A percentile compares a stretch with the other conserved stretches of the same genome.
phyloP scores from a whole-genome alignment of 2,329 filamentous ascomycete genomes.

The Thelonectria blattea region DNA sequence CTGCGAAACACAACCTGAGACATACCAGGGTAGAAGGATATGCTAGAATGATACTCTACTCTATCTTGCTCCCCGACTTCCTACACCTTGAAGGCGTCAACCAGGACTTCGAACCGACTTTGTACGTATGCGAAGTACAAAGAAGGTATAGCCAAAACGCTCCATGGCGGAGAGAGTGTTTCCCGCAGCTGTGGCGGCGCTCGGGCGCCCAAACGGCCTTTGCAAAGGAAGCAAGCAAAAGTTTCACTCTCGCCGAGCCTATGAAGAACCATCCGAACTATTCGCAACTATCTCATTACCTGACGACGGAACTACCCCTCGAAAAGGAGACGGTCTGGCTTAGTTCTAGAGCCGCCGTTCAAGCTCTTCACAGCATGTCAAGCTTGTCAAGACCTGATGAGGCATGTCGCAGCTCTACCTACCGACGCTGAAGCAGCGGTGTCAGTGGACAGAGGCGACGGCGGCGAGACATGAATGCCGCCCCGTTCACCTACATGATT shows the following conservation, averaged over 20 bases:
- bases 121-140: too few species aligned
- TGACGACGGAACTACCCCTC: background rate
- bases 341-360: too few species aligned
- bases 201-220: background rate
- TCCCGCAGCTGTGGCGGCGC: background rate
- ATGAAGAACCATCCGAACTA: background rate
- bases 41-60: background rate
- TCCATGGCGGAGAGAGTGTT: background rate
- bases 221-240: background rate
- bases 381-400: background rate
- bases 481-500: conserved; percentile 3
- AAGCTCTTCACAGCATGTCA: background rate
- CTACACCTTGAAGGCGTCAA: too few species aligned
- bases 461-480: background rate
- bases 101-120: too few species aligned
- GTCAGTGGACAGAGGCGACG: conserved; percentile 8
- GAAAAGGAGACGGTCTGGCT: too few species aligned
- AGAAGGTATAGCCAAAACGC: too few species aligned
- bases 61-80: background rate
- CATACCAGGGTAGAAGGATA: background rate
- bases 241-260: background rate
- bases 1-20: conserved; percentile 17
- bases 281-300: background rate
- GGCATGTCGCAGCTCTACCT: background rate
- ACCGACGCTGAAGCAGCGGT: background rate